Base-by-base conservation (phyloP, 2,329 filamentous ascomycete species). In the Triangularia verruculosa region DNA sequence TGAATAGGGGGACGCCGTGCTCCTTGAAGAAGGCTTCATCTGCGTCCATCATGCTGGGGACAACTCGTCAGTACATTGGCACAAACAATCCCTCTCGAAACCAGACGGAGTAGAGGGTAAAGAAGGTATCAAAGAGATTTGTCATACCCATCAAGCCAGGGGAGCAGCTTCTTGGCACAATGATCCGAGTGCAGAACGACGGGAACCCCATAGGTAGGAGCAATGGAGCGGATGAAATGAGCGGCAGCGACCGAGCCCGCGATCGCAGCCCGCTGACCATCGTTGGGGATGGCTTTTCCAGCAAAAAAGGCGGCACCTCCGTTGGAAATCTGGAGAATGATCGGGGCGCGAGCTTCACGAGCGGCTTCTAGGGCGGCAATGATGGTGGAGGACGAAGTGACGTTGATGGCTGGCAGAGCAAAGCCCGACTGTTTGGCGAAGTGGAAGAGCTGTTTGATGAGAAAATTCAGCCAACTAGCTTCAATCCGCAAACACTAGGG, bases 91-190 rank as follows among this genome's bases (percentile, higher is more conserved):
- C 9, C 27, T 9, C 27, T 28, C 9, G 27, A 28, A 9, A 28
- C 5, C 9, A 28, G 5, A 28, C 9, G 27, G 27, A 28, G 27
- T 28, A 28, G 9, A 28, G 27, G 9, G 9, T 9, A 28, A 28
- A 28, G 4, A 9, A 28, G n/a, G 27, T 9, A 28, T 28, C 27
- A 28, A 28, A 28, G 28, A 11, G 13, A 28, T 12, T 32, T 15
- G 22, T 27, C 89, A 97, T 93, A 77, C 93, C 27, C 93, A 76
- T 97, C 93, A 77, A 98, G 84, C 94, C 94, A 98, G 67, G 95
- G 95, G 63, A 98, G 89, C 64, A 98, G 92, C 89, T 98, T 98
- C 91, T 98, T 98, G 77, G 95, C 94, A 81, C 94, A 97, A 85
- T 98, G 95, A 79, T 99, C 95, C 77, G 56, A 24, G 56, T 58